Conservation (phyloP, 1,139 yeast genomes). For the Kodamaea sp. region DNA sequence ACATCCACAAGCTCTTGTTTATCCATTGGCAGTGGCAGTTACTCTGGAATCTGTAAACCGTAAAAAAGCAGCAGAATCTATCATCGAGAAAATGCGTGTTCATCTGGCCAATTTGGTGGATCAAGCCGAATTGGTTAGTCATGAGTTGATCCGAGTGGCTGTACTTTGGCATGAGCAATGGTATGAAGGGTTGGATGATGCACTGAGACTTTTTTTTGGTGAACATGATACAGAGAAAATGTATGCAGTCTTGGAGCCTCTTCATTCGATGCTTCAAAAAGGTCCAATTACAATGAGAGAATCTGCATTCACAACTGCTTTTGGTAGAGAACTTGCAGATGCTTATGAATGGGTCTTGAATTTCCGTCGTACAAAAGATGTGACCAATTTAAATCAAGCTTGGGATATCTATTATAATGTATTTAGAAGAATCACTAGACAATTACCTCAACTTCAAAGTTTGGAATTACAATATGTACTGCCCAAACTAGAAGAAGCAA, state of each 20-base stretch:
- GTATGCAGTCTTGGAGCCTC: conserved; percentile 87
- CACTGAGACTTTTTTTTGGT: conserved; percentile 88
- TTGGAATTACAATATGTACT: conserved; percentile 91
- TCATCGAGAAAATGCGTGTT: conserved; percentile 86
- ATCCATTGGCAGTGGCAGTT: conserved; percentile 93
- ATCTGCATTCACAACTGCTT: conserved; percentile 87
- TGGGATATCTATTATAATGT: conserved; percentile 97
- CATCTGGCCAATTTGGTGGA: conserved; percentile 84
- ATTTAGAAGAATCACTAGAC: conserved; percentile 85
- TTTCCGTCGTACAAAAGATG: conserved; percentile 79
- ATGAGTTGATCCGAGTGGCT: conserved; percentile 89
- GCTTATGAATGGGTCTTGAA: conserved; percentile 93
- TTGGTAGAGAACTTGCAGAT: conserved; percentile 88
- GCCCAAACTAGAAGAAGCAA: conserved; percentile 77
- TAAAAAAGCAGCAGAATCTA: conserved; percentile 86
- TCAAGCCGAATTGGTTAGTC: conserved; percentile 92
- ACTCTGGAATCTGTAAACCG: conserved; percentile 89
- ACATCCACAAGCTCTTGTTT: conserved; percentile 95
- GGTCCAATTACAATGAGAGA: conserved; percentile 95
- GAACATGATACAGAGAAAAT: conserved; percentile 93
- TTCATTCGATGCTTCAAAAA: conserved; percentile 74
- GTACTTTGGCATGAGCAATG: conserved; percentile 97
- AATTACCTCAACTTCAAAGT: conserved; percentile 80
- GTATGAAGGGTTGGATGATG: conserved; percentile 98
- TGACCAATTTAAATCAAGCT: conserved; percentile 88